phyloP scores from a whole-genome alignment of 257 asterid genomes.

The Lycium ferocissimum region DNA sequence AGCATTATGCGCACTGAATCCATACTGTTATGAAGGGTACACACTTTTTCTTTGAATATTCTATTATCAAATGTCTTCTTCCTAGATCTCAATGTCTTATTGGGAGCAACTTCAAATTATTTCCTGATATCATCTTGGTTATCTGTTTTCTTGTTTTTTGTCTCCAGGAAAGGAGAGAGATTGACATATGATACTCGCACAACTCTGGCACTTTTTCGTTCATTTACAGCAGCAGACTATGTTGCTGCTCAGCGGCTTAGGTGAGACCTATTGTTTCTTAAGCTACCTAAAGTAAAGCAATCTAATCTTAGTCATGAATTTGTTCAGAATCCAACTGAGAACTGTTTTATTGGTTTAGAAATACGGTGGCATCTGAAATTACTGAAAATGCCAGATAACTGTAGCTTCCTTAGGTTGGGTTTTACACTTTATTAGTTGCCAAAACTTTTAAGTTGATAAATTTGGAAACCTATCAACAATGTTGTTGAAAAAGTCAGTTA shows the following conservation, averaged over 20 bases:
- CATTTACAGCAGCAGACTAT: slow-evolving; percentile 88
- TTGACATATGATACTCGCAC: slow-evolving; percentile 82
- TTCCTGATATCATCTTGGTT: neutral
- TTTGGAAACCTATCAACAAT: neutral
- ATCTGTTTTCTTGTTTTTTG: slow-evolving; percentile 28
- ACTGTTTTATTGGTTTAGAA: neutral
- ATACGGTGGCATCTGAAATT: neutral
- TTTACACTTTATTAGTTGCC: slow-evolving; percentile 6
- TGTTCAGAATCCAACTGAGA: neutral
- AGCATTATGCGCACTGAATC: slow-evolving; percentile 67
- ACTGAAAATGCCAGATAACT: neutral
- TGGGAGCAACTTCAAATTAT: neutral
- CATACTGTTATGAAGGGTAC: slow-evolving; percentile 86
- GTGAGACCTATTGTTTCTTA: slow-evolving; percentile 42
- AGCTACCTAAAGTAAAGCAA: neutral
- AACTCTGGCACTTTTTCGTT: slow-evolving; percentile 81
- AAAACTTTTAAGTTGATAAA: neutral
- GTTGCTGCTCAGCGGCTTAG: slow-evolving; percentile 97
- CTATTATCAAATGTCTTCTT: neutral
- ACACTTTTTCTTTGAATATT: slow-evolving; percentile 36
- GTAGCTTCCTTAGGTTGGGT: neutral
- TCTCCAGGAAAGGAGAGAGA: slow-evolving; percentile 61
- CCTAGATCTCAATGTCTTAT: slow-evolving; percentile 13
- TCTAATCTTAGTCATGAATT: neutral
- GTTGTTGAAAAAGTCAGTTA: neutral